phyloP scores from a whole-genome alignment of 2,329 filamentous ascomycete species.

The Colletotrichum lupini region DNA sequence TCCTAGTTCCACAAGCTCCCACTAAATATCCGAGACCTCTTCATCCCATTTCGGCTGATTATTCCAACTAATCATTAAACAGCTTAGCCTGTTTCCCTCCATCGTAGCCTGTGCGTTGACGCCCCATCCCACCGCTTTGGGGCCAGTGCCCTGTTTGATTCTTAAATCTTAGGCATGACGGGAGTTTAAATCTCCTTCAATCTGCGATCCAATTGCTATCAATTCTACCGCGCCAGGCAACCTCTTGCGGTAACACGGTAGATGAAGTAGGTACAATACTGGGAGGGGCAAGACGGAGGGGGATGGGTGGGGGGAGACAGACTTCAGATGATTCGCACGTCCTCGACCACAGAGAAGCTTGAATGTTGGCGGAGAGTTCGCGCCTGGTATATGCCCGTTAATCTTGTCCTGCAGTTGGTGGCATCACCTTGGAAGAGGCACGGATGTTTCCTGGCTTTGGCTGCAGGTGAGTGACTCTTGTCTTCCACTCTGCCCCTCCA shows the following conservation, averaged over 20 bases:
- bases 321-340: neutral
- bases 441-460: neutral
- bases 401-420: neutral
- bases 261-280: neutral
- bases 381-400: neutral
- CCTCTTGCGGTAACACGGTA: neutral
- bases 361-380: neutral
- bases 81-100: neutral
- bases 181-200: neutral
- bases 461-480: neutral
- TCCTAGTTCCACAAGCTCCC: neutral
- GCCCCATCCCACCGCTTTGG: neutral
- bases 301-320: neutral
- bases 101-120: neutral
- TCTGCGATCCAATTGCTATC: neutral
- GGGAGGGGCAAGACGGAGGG: neutral
- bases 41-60: neutral
- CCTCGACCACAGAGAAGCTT: neutral
- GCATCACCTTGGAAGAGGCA: neutral
- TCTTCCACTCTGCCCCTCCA: neutral
- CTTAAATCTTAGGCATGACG: slow-evolving; percentile 1
- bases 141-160: neutral
- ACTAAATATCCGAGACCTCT: neutral
- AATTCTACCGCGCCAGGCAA: neutral
- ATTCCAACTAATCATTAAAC: neutral